Percentiles rank a stretch among this genome's conserved stretches.
Conservation (phyloP, 352 stramenopile genomes). For the Globisporangium splendens region DNA sequence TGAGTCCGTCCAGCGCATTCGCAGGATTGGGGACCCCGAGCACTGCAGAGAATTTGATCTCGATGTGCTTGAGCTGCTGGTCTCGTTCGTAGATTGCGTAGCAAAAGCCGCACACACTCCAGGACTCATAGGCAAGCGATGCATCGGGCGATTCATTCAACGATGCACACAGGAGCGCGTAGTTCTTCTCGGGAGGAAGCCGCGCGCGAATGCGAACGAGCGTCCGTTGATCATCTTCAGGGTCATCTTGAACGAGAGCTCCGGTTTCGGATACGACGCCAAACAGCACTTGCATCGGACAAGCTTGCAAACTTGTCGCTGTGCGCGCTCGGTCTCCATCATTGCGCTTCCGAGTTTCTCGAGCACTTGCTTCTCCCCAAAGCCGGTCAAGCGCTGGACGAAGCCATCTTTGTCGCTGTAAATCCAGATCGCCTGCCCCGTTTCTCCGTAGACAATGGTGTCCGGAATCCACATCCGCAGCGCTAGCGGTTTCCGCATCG, state of each 20-base stretch:
- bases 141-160: conserved; percentile 40
- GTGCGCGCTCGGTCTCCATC: conserved; percentile 34
- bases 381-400: conserved; percentile 56
- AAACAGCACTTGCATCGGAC: conserved; percentile 80
- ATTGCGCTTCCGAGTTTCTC: conserved; percentile 49
- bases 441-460: conserved; percentile 80
- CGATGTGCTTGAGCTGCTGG: conserved; percentile 67
- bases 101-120: conserved; percentile 81
- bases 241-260: conserved; percentile 86
- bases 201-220: conserved; percentile 60
- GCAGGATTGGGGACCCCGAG: conserved; percentile 42
- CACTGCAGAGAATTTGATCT: conserved; percentile 51
- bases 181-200: conserved; percentile 39
- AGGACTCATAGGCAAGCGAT: conserved; percentile 75
- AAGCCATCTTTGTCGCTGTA: conserved; percentile 69
- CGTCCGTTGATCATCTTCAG: conserved; percentile 85
- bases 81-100: conserved; percentile 85
- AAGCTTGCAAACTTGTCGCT: conserved; percentile 69
- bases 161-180: conserved; percentile 46
- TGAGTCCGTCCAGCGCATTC: conserved; percentile 36
- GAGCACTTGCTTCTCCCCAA: conserved; percentile 73
- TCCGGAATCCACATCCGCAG: conserved; percentile 73
- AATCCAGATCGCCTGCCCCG: conserved; percentile 61
- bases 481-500: conserved; percentile 14
- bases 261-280: conserved; percentile 61